phyloP scores from a whole-genome alignment of 257 asterid genomes.

The Fraxinus quadrangulata region DNA sequence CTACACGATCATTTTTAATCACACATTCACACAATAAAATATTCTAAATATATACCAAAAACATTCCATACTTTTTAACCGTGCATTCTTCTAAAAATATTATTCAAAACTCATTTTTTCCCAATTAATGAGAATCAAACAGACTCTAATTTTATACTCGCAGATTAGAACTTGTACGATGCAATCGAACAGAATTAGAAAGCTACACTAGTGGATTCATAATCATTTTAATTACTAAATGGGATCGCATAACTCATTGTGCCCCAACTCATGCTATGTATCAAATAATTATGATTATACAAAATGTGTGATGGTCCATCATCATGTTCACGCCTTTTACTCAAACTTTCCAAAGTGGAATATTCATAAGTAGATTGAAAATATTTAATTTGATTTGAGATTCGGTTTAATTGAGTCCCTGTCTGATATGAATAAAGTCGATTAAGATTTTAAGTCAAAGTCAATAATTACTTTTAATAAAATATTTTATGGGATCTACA shows the following conservation, averaged over 20 bases:
- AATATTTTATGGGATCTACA: too few relatives aligned
- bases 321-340: constrained; percentile 19
- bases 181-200: background rate
- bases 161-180: constrained; percentile 1
- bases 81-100: too few relatives aligned
- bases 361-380: constrained; percentile 19
- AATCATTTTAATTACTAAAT: constrained; percentile 13
- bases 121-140: too few relatives aligned
- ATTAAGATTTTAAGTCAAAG: too few relatives aligned
- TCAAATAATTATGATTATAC: constrained; percentile 18
- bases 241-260: constrained; percentile 14
- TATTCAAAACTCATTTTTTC: too few relatives aligned
- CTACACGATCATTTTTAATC: too few relatives aligned
- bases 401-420: background rate
- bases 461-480: too few relatives aligned
- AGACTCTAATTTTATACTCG: background rate
- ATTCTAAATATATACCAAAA: too few relatives aligned
- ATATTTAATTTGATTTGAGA: background rate
- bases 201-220: constrained; percentile 20
- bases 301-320: constrained; percentile 33
- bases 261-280: constrained; percentile 3
- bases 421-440: too few relatives aligned
- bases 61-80: too few relatives aligned
- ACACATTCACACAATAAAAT: too few relatives aligned
- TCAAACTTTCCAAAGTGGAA: constrained; percentile 8